Percentiles rank a stretch among this genome's conserved stretches.
These are phyloP conservation scores for Myriosclerotinia duriaeana DNA, from an alignment of 2,329 filamentous ascomycete genomes.

Conservation along the genomic window DNA sequence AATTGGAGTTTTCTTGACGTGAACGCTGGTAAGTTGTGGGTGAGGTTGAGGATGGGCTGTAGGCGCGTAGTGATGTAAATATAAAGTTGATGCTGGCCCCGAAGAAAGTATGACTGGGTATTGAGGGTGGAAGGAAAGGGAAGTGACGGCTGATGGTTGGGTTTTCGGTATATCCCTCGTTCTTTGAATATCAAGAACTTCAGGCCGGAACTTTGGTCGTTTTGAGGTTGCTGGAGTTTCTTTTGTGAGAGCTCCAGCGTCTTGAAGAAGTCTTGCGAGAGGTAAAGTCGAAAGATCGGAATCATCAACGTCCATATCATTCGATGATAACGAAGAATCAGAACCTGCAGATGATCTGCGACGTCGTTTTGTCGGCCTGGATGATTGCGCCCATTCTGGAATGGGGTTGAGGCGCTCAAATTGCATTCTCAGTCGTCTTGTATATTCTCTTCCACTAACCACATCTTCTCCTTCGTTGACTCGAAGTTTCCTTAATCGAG, in stretches of 20 bases:
- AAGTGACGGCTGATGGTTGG: constrained; percentile 77
- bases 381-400: constrained; percentile 60
- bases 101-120: constrained; percentile 88
- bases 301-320: constrained; percentile 53
- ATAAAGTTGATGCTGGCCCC: constrained; percentile 79
- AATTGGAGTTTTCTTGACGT: constrained; percentile 81
- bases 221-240: constrained; percentile 50
- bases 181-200: constrained; percentile 86
- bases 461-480: constrained; percentile 80
- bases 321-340: constrained; percentile 42
- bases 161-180: constrained; percentile 79
- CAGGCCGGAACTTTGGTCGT: constrained; percentile 74
- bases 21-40: constrained; percentile 84
- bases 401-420: constrained; percentile 61
- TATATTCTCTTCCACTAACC: constrained; percentile 83
- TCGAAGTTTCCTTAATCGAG: constrained; percentile 78
- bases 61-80: constrained; percentile 83
- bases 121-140: constrained; percentile 84
- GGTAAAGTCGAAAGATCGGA: constrained; percentile 69
- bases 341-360: constrained; percentile 52
- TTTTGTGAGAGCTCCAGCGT: constrained; percentile 63
- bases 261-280: constrained; percentile 75
- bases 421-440: constrained; percentile 74
- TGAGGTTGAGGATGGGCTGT: constrained; percentile 75
- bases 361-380: constrained; percentile 51